Evolutionary conservation across 495 filamentous ascomycete genomes (phyloP), one percentile per base, ranked within the genome.

Genomic region (Coniosporium apollinis): DNA sequence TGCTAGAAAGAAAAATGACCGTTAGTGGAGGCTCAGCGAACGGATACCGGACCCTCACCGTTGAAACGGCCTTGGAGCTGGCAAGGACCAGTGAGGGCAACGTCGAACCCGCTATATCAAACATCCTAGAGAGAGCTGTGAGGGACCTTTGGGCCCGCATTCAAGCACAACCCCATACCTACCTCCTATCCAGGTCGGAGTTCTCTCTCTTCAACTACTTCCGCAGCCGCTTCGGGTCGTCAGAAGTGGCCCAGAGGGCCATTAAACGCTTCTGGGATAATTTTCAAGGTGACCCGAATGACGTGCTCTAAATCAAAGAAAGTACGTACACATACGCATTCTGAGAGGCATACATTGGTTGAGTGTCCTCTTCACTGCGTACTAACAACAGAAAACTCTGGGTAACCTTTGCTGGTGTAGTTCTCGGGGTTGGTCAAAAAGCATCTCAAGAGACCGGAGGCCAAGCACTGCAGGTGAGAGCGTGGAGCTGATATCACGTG

Each of bases 121-220:
- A 47, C 10, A 60, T 67, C 24, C 67, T 89, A 17, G 67, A 76
- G 38, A 42, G 44, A 18, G 70, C 69, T 19, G 54, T 82, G 15
- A 39, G 45, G 2, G 60, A 66, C 18, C 60, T 85, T 31, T 83
- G 77, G 79, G 45, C 39, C 5, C 73, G 64, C 37, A 59, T 89
- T 18, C 42, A 70, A 34, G 58, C 57, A 3, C 54, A 72, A 24
- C 75, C 72, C 3, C 55, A 67, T n/a, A 51, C 51, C 5, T 85
- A 82, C 52, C 47, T 84, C 11, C 69, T 86, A 55, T 68, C 55
- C 7, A 59, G 62, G 34, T 67, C 79, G 45, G 79, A 89, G 50
- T 84, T 83, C 42, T 67, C 77, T 11, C 60, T 89, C 19, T 83
- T 85, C 65, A 86, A 73, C 52, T 85, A 72, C 48, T 82, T 73